Conservation (phyloP, 164 flowering plant genomes). For the Saururus chinensis region DNA sequence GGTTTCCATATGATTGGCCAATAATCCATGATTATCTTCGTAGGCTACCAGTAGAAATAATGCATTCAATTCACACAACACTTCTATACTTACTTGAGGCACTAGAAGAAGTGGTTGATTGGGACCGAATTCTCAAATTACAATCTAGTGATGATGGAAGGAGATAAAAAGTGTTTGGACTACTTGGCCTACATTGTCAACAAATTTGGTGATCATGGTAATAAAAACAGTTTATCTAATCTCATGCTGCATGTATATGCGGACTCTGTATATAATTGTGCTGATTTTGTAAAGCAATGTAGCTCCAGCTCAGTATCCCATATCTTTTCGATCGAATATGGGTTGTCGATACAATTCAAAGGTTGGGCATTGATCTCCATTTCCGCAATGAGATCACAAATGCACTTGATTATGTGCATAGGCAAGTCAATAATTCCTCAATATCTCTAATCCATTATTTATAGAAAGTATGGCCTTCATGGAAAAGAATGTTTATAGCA, state of each 20-base stretch:
- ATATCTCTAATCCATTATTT: not conserved
- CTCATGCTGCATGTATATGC: not conserved
- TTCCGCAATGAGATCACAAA: constrained; percentile 42
- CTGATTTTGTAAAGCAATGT: constrained; percentile 11
- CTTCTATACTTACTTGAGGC: constrained; percentile 45
- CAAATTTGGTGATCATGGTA: constrained; percentile 5
- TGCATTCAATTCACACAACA: constrained; percentile 72
- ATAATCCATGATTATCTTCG: no score
- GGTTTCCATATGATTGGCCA: not conserved
- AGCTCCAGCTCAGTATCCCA: constrained; percentile 28
- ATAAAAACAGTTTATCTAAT: not conserved
- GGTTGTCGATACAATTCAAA: constrained; percentile 61
- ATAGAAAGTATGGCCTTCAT: not conserved
- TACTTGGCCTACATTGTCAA: constrained; percentile 17
- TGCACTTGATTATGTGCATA: constrained; percentile 43
- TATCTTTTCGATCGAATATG: constrained; percentile 66
- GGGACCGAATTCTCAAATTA: constrained; percentile 66
- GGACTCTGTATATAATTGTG: not conserved
- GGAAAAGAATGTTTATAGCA: no score
- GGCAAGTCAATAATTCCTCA: constrained; percentile 24
- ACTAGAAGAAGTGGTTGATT: constrained; percentile 72
- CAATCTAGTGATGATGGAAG: constrained; percentile 68
- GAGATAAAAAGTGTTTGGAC: constrained; percentile 49
- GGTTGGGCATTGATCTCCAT: constrained; percentile 62
- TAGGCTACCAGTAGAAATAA: constrained; percentile 68